A percentile compares a stretch with the other conserved stretches of the same genome.
Evolutionary conservation across 1,139 yeast genomes (phyloP).

Genomic region (Geotrichum restrictum): DNA sequence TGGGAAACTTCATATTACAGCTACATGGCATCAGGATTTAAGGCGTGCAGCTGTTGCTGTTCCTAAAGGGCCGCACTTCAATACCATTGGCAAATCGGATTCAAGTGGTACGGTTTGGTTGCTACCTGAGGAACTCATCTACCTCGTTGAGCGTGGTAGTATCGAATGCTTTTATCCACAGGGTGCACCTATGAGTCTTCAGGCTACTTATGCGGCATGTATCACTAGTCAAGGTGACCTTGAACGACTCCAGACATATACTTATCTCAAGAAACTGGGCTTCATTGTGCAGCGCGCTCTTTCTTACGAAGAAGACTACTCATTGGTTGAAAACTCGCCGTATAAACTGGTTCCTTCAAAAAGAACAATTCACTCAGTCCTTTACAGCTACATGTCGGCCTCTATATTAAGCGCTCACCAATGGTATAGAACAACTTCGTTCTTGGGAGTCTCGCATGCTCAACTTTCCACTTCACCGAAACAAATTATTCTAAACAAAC

Average conservation of each 20-base stretch:
- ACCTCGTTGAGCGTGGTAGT: slow-evolving; percentile 80
- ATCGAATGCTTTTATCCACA: slow-evolving; percentile 50
- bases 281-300: slow-evolving; percentile 54
- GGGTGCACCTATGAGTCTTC: slow-evolving; percentile 54
- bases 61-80: slow-evolving; percentile 70
- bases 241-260: slow-evolving; percentile 65
- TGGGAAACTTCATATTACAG: slow-evolving; percentile 37
- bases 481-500: slow-evolving; percentile 3
- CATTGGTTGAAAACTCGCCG: slow-evolving; percentile 12
- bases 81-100: slow-evolving; percentile 65
- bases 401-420: slow-evolving; percentile 22
- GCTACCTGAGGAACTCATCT: slow-evolving; percentile 64
- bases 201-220: slow-evolving; percentile 59
- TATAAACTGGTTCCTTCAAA: slow-evolving; percentile 20
- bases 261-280: slow-evolving; percentile 75
- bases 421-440: slow-evolving; percentile 25
- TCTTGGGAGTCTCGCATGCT: slow-evolving; percentile 2
- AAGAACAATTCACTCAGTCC: background rate
- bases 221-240: slow-evolving; percentile 46
- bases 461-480: background rate
- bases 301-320: slow-evolving; percentile 22
- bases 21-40: slow-evolving; percentile 46
- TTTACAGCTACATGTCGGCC: background rate
- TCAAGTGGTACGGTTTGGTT: slow-evolving; percentile 49
- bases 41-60: slow-evolving; percentile 49